Conservation (phyloP, 1,284 basidiomycete genomes). For the Marasmius oreades region DNA sequence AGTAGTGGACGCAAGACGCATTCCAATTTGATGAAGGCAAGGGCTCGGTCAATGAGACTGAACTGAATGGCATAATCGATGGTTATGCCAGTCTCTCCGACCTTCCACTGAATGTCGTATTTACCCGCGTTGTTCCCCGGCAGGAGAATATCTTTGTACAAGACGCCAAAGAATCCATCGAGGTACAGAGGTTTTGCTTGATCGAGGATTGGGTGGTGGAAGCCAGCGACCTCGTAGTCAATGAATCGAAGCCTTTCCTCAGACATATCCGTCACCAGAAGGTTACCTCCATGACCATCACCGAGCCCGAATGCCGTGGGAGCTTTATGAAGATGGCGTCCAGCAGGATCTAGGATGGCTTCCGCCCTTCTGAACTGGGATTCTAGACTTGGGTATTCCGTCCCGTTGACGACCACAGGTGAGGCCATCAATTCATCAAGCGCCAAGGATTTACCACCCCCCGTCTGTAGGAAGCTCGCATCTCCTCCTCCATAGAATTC, state of each 20-base stretch:
- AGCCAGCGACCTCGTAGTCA: background rate
- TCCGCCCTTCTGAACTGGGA: background rate
- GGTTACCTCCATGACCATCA: background rate
- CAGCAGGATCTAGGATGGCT: background rate
- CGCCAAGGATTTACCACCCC: background rate
- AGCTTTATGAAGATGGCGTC: background rate
- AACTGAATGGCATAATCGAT: background rate
- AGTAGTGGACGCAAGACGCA: background rate
- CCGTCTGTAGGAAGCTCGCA: background rate
- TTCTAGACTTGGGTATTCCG: background rate
- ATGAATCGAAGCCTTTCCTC: background rate
- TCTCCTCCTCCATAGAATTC: background rate
- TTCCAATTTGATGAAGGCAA: background rate
- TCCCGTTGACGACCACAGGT: background rate
- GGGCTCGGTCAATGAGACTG: background rate
- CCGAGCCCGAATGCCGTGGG: background rate
- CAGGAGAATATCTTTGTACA: background rate
- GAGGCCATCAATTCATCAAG: background rate
- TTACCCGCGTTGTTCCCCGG: background rate
- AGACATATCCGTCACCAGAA: background rate
- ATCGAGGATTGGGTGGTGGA: background rate
- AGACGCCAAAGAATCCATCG: background rate
- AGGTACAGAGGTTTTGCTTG: background rate
- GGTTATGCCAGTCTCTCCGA: background rate
- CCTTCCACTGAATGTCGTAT: background rate